phyloP scores from a whole-genome alignment of 352 stramenopile species.

The Globisporangium cystogenes region DNA sequence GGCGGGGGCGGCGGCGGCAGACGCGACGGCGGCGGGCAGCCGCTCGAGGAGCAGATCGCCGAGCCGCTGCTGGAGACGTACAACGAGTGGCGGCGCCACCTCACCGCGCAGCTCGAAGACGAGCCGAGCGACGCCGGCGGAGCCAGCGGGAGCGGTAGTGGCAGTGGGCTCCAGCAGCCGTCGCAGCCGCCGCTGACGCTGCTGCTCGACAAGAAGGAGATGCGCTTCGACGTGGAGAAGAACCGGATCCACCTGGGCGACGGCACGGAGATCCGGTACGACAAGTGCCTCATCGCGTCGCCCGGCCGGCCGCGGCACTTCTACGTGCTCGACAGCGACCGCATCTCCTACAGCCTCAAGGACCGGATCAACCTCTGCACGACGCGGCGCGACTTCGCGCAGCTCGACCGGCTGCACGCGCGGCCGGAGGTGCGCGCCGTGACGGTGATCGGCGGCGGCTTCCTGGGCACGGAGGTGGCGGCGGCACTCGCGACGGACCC shows the following conservation, averaged over 20 bases:
- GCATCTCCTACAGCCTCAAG: constrained; percentile 75
- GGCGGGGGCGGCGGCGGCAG: no score
- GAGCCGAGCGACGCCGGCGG: constrained; percentile 26
- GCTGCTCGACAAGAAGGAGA: constrained; percentile 62
- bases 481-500: constrained; percentile 62
- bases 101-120: constrained; percentile 74
- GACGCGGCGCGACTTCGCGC: constrained; percentile 74
- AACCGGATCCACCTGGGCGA: constrained; percentile 78
- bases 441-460: constrained; percentile 86
- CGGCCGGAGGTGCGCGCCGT: constrained; percentile 48
- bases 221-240: constrained; percentile 85
- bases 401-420: constrained; percentile 56
- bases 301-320: constrained; percentile 78
- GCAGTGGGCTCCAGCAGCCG: neutral
- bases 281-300: constrained; percentile 85
- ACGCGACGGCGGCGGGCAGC: constrained; percentile 8
- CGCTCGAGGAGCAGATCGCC: constrained; percentile 20
- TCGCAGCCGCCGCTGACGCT: constrained; percentile 51
- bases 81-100: constrained; percentile 89
- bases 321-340: constrained; percentile 85
- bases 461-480: constrained; percentile 87
- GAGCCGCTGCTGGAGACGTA: constrained; percentile 78
- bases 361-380: constrained; percentile 87
- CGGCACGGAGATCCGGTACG: constrained; percentile 75
- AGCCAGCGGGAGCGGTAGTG: neutral